A percentile compares a stretch with the other conserved stretches of the same genome.
These are phyloP conservation scores for Tephrocybe sp. DNA, from an alignment of 768 basidiomycete genomes.

Conservation along the genomic window DNA sequence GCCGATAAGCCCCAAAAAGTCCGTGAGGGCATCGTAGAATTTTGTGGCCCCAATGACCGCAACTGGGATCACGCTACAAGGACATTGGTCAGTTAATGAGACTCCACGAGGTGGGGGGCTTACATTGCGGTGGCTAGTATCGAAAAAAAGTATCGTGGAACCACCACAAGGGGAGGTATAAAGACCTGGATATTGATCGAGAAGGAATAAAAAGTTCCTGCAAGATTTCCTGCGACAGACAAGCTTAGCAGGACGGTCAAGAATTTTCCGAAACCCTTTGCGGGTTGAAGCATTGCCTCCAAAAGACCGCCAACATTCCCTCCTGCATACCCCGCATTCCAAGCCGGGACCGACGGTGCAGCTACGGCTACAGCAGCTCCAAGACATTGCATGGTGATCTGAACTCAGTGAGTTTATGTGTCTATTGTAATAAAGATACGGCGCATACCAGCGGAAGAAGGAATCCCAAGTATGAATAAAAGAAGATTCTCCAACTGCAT, in stretches of 20 bases:
- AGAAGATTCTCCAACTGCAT: slow-evolving; percentile 60
- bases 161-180: slow-evolving; percentile 50
- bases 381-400: slow-evolving; percentile 41
- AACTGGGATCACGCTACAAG: slow-evolving; percentile 60
- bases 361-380: slow-evolving; percentile 70
- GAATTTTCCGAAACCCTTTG: slow-evolving; percentile 73
- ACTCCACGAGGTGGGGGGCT: slow-evolving; percentile 18
- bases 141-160: slow-evolving; percentile 80
- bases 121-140: slow-evolving; percentile 70
- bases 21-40: slow-evolving; percentile 66
- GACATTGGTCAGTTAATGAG: not conserved
- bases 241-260: slow-evolving; percentile 78
- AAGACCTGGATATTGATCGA: slow-evolving; percentile 71
- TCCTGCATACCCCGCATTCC: slow-evolving; percentile 54
- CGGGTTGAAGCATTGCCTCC: slow-evolving; percentile 67
- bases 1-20: slow-evolving; percentile 75
- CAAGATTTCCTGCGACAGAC: slow-evolving; percentile 79
- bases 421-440: not conserved
- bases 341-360: slow-evolving; percentile 52
- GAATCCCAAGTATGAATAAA: slow-evolving; percentile 69
- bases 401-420: not conserved
- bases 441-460: slow-evolving; percentile 49
- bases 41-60: slow-evolving; percentile 71
- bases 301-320: slow-evolving; percentile 71
- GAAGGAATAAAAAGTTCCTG: slow-evolving; percentile 80